A percentile compares a stretch with the other conserved stretches of the same genome.
Conservation (phyloP, 2,329 filamentous ascomycete species). For the Epichloe elymi region DNA sequence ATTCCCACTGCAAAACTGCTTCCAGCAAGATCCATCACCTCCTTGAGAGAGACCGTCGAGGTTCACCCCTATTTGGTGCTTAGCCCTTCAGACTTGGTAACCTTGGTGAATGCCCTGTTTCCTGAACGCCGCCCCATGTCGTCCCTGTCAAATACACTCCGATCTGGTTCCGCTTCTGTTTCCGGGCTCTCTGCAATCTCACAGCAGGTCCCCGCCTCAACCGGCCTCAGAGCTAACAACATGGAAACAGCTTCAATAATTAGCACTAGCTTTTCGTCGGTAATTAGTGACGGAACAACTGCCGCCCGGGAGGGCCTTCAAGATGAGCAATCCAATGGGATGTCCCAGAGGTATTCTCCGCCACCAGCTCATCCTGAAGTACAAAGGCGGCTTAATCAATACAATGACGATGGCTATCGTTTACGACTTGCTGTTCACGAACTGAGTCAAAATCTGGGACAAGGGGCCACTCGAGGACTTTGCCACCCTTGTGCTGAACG, state of each 20-base stretch:
- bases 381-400: conserved; percentile 33
- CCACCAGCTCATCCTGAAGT: conserved; percentile 31
- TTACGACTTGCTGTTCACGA: conserved; percentile 57
- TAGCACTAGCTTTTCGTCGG: conserved; percentile 60
- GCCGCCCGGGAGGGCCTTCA: conserved; percentile 52
- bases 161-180: conserved; percentile 53
- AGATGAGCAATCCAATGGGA: conserved; percentile 38
- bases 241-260: conserved; percentile 57
- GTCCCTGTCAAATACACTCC: conserved; percentile 45
- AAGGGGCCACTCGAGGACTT: conserved; percentile 50
- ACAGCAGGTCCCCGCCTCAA: conserved; percentile 51
- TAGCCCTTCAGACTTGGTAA: conserved; percentile 65
- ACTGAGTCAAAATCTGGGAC: conserved; percentile 52
- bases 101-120: conserved; percentile 71
- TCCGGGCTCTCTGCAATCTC: conserved; percentile 57
- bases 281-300: conserved; percentile 50
- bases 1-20: conserved; percentile 44
- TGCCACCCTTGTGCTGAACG: conserved; percentile 71
- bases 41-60: conserved; percentile 61
- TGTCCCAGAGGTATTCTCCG: conserved; percentile 42
- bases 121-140: conserved; percentile 59
- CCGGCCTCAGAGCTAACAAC: conserved; percentile 23
- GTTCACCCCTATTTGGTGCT: conserved; percentile 71
- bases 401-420: conserved; percentile 51
- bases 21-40: conserved; percentile 59